phyloP scores from a whole-genome alignment of 306 rosid species.

The Dalbergia cochinchinensis region DNA sequence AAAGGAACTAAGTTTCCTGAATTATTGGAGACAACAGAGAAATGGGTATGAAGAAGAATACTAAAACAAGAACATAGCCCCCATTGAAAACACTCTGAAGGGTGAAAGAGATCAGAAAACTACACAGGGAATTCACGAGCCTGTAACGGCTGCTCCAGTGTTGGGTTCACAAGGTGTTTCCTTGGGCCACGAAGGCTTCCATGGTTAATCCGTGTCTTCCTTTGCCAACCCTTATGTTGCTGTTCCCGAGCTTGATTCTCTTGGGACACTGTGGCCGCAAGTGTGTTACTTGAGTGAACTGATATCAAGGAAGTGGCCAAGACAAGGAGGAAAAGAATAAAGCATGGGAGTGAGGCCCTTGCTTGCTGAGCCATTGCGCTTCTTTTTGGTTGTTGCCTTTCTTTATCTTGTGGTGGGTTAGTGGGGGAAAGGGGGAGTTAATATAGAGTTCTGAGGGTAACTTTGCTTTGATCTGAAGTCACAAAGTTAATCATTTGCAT shows the following conservation, averaged over 20 bases:
- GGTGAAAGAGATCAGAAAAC: constrained; percentile 3
- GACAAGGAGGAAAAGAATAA: constrained; percentile 55
- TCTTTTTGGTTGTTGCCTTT: constrained; percentile 32
- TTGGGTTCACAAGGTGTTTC: constrained; percentile 70
- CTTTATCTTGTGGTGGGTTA: constrained; percentile 36
- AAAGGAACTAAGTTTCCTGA: constrained; percentile 10
- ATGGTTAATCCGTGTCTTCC: constrained; percentile 75
- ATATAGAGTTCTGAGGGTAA: constrained; percentile 45
- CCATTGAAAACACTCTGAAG: not conserved
- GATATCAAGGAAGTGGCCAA: constrained; percentile 46
- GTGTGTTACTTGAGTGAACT: constrained; percentile 41
- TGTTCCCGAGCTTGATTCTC: constrained; percentile 31
- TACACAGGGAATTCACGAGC: constrained; percentile 59
- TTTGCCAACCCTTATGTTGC: constrained; percentile 42
- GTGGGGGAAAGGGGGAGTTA: constrained; percentile 13
- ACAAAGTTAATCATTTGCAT: constrained; percentile 52
- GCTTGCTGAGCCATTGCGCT: constrained; percentile 53
- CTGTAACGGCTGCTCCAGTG: constrained; percentile 55
- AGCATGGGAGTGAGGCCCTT: constrained; percentile 51
- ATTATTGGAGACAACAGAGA: constrained; percentile 11
- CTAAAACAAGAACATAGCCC: constrained; percentile 31
- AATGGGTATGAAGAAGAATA: constrained; percentile 30
- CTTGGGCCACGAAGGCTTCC: constrained; percentile 73
- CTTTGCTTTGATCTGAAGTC: constrained; percentile 80
- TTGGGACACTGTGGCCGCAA: constrained; percentile 14